Conservation (phyloP, 2,329 filamentous ascomycete species). For the Botrytis porri region DNA sequence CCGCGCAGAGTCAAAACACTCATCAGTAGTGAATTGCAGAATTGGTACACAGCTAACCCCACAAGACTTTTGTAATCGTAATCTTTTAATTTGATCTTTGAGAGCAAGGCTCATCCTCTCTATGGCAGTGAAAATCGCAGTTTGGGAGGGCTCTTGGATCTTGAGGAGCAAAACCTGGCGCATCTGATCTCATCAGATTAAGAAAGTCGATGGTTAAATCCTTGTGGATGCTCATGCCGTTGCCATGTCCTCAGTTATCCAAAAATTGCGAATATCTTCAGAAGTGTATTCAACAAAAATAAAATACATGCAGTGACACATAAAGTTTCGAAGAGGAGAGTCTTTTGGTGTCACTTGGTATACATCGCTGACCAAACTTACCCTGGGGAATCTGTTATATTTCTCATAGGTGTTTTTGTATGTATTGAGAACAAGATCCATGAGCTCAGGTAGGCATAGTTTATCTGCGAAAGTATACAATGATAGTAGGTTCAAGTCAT, state of each 20-base stretch:
- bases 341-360: background rate
- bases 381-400: rapidly evolving
- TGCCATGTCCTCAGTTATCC: background rate
- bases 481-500: background rate
- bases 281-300: background rate
- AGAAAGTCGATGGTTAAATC: background rate
- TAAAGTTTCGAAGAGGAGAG: background rate
- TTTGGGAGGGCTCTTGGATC: background rate
- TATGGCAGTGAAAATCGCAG: background rate
- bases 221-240: background rate
- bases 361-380: background rate
- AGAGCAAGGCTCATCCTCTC: background rate
- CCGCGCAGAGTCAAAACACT: background rate
- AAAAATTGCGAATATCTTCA: rapidly evolving
- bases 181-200: background rate
- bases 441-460: background rate
- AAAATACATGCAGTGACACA: background rate
- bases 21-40: background rate
- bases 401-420: background rate
- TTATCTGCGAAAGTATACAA: constrained; percentile 12
- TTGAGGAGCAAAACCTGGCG: background rate
- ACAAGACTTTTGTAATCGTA: rapidly evolving
- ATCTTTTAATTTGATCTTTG: background rate
- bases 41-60: background rate
- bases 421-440: background rate